These are phyloP conservation scores for Malania oleifera DNA, from an alignment of 164 flowering plant genomes.

Conservation along the genomic window DNA sequence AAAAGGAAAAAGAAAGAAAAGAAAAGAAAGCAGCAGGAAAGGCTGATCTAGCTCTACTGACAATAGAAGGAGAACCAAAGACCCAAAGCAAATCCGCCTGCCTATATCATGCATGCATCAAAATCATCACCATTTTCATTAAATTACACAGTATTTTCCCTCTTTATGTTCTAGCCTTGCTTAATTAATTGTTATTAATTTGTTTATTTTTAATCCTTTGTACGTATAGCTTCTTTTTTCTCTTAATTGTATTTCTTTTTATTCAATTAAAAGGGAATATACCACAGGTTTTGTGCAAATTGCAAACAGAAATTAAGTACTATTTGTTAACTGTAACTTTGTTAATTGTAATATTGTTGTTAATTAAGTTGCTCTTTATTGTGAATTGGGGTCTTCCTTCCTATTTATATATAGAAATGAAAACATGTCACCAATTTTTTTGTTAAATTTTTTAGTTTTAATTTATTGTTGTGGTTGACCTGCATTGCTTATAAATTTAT, in stretches of 20 bases:
- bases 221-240: slow-evolving; percentile 19
- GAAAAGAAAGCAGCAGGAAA: slow-evolving; percentile 22
- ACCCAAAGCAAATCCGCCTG: slow-evolving; percentile 28
- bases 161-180: slow-evolving; percentile 15
- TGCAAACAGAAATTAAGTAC: slow-evolving; percentile 12
- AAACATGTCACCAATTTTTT: too few relatives aligned
- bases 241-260: slow-evolving; percentile 17
- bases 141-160: slow-evolving; percentile 28
- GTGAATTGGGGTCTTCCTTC: slow-evolving; percentile 4
- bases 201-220: slow-evolving; percentile 21
- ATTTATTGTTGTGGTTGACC: too few relatives aligned
- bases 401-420: slow-evolving; percentile 10
- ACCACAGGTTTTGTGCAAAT: slow-evolving; percentile 33
- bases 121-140: slow-evolving; percentile 61
- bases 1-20: slow-evolving; percentile 11
- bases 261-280: neutral
- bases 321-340: too few relatives aligned
- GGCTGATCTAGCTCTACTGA: slow-evolving; percentile 50
- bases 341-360: slow-evolving; percentile 20
- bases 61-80: slow-evolving; percentile 38
- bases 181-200: slow-evolving; percentile 15
- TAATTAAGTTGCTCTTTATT: slow-evolving; percentile 4
- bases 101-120: too few relatives aligned
- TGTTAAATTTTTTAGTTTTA: too few relatives aligned
- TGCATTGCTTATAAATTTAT: too few relatives aligned